Conservation (phyloP, 106 monocot genomes). For the Phalaenopsis equestris region DNA sequence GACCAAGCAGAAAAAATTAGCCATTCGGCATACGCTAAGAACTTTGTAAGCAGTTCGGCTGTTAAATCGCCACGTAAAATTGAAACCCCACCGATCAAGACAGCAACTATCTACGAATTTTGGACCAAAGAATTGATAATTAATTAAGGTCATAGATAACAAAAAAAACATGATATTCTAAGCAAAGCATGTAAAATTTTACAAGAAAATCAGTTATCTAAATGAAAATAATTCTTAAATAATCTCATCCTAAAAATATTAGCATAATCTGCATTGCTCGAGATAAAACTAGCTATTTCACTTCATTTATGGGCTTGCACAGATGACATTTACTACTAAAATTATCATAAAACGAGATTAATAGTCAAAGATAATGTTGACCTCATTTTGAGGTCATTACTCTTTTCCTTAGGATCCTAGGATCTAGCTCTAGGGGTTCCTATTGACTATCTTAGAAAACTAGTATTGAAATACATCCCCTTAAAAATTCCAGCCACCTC, state of each 20-base stretch:
- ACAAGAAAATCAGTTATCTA: background rate
- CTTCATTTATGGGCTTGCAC: background rate
- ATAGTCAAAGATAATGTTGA: too few species aligned
- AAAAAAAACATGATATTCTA: background rate
- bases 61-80: conserved; percentile 79
- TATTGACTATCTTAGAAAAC: too few species aligned
- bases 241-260: background rate
- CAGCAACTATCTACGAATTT: conserved; percentile 71
- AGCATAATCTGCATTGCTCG: background rate
- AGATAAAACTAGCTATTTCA: background rate
- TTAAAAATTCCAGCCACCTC: too few species aligned
- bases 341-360: too few species aligned
- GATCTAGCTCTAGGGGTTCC: too few species aligned
- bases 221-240: background rate
- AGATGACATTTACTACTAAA: background rate
- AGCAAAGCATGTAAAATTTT: background rate
- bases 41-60: conserved; percentile 93
- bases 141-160: background rate
- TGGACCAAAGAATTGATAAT: conserved; percentile 2
- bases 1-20: conserved; percentile 85
- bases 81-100: conserved; percentile 76
- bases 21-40: conserved; percentile 86
- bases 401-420: too few species aligned
- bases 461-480: too few species aligned
- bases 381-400: too few species aligned